Evolutionary conservation across 495 filamentous ascomycete genomes (phyloP), one percentile per base, ranked within the genome.

Genomic region (Aspergillus baeticus): DNA sequence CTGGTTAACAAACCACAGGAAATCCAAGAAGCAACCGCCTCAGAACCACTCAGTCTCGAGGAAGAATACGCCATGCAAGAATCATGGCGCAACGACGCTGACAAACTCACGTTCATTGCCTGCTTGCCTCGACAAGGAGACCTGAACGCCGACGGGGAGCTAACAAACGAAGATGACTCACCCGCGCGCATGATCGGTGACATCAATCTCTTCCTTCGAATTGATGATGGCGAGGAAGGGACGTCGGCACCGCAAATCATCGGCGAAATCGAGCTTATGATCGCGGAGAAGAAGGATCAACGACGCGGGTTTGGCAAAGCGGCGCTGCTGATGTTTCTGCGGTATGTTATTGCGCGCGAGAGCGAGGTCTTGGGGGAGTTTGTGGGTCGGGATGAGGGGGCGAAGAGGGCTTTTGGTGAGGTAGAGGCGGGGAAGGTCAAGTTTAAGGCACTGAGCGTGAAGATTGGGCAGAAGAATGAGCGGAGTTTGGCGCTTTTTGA

Each of bases 231-330:
- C 4, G 74, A 72, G 10, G 60, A 66, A 29, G 68, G 64, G 5
- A 65, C 72, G 7, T 57, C 65, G 0, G 72, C 68, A 6, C 64
- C 63, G 0, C 55, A 68, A 7, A 69, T 84, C 35, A 66, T 87
- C 18, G 92, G 89, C 17, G 92, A 96, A 57, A 67, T 96, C 38
- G 91, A 96, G 72, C 80, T 96, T 55, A 96, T 96, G 92, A 87
- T 96, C 51, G 92, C 92, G 2, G 68, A 73, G 11, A 73, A 76
- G 17, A 44, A 59, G 1, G 72, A 81, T 15, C 87, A 86, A 47
- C 71, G 87, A 0, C 70, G 70, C 10, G 92, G 92, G 0, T 75
- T 84, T 17, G 92, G 92, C 0, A 70, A 81, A 38, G 83, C 82
- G 0, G 79, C 84, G 4, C 73, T 94, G n/a, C 53, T 82, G 17